A percentile compares a stretch with the other conserved stretches of the same genome.
These are phyloP conservation scores for Citrullus mucosospermus DNA, from an alignment of 306 rosid species.

Conservation along the genomic window DNA sequence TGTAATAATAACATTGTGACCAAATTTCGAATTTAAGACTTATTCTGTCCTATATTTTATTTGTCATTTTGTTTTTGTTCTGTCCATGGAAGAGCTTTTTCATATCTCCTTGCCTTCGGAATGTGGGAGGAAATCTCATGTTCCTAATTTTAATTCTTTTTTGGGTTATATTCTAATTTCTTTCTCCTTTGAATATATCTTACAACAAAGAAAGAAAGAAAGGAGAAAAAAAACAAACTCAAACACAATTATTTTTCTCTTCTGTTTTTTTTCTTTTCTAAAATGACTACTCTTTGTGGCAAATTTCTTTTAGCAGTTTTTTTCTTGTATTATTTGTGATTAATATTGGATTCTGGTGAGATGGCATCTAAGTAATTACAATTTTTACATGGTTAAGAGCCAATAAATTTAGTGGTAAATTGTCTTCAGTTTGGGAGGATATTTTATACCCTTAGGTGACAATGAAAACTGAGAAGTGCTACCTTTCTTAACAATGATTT, in stretches of 20 bases:
- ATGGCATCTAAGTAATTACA: not conserved
- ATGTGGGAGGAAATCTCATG: not conserved
- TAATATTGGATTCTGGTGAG: not conserved
- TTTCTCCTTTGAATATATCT: not conserved
- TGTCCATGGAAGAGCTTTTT: not conserved
- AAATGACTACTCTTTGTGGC: not conserved
- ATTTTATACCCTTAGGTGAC: not conserved
- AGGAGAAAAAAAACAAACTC: not conserved
- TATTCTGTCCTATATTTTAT: slow-evolving; percentile 1
- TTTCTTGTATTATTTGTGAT: not conserved
- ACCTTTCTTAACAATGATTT: not conserved
- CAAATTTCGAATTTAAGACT: not conserved
- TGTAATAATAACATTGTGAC: not conserved
- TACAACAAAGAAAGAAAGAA: not conserved
- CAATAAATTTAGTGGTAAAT: not conserved
- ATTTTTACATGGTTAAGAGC: not conserved
- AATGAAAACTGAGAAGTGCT: not conserved
- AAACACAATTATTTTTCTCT: not conserved
- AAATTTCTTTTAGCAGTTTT: not conserved
- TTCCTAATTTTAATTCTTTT: not conserved
- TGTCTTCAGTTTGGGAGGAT: not conserved
- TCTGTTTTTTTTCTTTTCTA: no score
- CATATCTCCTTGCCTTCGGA: not conserved
- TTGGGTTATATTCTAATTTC: not conserved
- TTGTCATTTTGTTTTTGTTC: not conserved